Percentiles rank a stretch among this genome's conserved stretches.
phyloP scores from a whole-genome alignment of 2,329 filamentous ascomycete species.

The Ceratocystiopsis sp. region DNA sequence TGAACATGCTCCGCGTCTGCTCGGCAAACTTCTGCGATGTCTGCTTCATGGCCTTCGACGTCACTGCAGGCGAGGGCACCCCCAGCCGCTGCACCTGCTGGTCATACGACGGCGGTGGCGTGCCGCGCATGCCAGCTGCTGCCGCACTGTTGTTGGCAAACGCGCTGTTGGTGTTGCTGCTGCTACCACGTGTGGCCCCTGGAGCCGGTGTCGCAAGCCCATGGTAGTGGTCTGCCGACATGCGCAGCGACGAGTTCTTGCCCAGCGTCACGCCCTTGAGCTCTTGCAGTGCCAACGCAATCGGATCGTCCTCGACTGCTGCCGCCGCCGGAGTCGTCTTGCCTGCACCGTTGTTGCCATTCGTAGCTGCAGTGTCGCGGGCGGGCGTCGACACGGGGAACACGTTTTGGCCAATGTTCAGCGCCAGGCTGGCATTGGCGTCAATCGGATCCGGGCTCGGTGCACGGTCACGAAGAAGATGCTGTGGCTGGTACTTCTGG shows the following conservation, averaged over 20 bases:
- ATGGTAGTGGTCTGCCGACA: constrained; percentile 91
- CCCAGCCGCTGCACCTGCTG: constrained; percentile 62
- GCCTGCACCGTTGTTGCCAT: constrained; percentile 38
- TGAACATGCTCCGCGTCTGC: constrained; percentile 70
- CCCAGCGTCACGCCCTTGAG: constrained; percentile 62
- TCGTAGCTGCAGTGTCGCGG: constrained; percentile 15
- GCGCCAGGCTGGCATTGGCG: constrained; percentile 76
- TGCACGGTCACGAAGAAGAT: constrained; percentile 14
- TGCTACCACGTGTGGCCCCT: constrained; percentile 15
- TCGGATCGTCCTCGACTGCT: constrained; percentile 62
- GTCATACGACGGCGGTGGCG: constrained; percentile 78
- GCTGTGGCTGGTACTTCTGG: constrained; percentile 11
- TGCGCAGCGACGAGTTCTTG: constrained; percentile 66
- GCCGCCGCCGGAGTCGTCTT: constrained; percentile 10
- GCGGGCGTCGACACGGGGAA: constrained; percentile 71
- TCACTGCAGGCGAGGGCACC: constrained; percentile 81
- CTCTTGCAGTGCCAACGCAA: constrained; percentile 81
- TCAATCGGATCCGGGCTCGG: constrained; percentile 73
- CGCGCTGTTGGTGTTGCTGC: no score
- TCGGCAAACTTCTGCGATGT: constrained; percentile 76
- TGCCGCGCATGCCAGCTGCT: constrained; percentile 47
- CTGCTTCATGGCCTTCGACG: constrained; percentile 88
- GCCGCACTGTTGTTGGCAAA: constrained; percentile 21
- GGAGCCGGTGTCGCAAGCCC: constrained; percentile 75
- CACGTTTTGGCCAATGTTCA: constrained; percentile 91